Evolutionary conservation across 2,329 filamentous ascomycete species (phyloP), one percentile per base, ranked within the genome.

Genomic region (Pyrenochaeta sp.): DNA sequence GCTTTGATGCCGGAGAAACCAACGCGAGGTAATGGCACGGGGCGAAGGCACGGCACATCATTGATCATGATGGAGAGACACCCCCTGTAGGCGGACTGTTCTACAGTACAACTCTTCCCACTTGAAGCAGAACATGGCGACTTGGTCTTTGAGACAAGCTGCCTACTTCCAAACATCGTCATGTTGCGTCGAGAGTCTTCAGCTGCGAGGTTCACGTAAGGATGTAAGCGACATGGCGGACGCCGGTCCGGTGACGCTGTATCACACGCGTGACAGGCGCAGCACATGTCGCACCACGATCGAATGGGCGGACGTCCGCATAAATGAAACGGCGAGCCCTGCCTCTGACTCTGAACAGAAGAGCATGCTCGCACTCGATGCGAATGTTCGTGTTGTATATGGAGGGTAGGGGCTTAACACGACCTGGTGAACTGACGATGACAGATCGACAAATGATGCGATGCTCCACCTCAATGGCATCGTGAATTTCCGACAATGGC

Each of bases 211-310:
- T 47, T 47, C 10, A 39, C 6, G 13, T 32, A 9, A 22, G 24
- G 7, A 54, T 30, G 50, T 52, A 56, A 28, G 42, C 42, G 28
- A 53, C 22, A 44, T 9, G 50, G 48, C 54, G 32, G 24, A 40
- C 54, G 56, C 48, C 49, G 39, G 52, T 30, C 50, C 51, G 24
- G 44, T 48, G 52, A 49, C 37, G 46, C 37, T 58, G 59, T 61
- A 56, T 48, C 58, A 57, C 52, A 36, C 12, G 24, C 34, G 51
- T 65, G 64, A 64, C 62, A 61, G 61, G 52, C 54, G 56, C 43
- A 58, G 32, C 39, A 55, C 39, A 24, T 51, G 67, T 68, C 66
- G 62, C 67, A 70, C 67, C 61, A 67, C 59, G 50, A 63, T 67
- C 48, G 55, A 68, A 64, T 36, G 45, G 67, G 66, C 52, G 54